These are phyloP conservation scores for Cordia subcordata DNA, from an alignment of 257 asterid species.

Conservation along the genomic window DNA sequence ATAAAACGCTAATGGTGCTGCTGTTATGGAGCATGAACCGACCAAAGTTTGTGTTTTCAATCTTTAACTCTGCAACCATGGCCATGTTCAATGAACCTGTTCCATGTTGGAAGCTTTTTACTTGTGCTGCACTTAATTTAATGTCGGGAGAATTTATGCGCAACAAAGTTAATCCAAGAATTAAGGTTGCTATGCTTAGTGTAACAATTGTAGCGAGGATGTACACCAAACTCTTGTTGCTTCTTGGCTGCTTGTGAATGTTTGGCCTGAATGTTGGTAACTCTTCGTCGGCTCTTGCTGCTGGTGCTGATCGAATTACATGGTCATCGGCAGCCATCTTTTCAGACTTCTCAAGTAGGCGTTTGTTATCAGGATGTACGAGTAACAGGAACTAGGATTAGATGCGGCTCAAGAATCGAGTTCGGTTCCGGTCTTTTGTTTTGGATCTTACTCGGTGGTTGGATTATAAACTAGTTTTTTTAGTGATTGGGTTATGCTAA, in stretches of 20 bases:
- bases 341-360: no score
- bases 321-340: conserved; percentile 2
- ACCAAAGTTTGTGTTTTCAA: conserved; percentile 45
- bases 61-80: conserved; percentile 20
- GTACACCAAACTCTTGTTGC: conserved; percentile 47
- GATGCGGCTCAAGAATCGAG: no score
- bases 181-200: conserved; percentile 31
- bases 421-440: no score
- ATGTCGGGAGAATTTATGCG: conserved; percentile 33
- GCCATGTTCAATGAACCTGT: conserved; percentile 27
- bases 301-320: conserved; percentile 7
- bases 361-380: no score
- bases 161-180: conserved; percentile 30
- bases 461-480: no score
- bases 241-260: conserved; percentile 1
- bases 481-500: no score
- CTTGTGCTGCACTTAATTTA: conserved; percentile 19
- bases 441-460: no score
- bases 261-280: conserved; percentile 1
- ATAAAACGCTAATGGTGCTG: conserved; percentile 13
- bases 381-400: no score
- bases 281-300: conserved; percentile 8
- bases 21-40: conserved; percentile 33
- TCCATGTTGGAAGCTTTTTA: conserved; percentile 17
- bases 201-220: conserved; percentile 23